Evolutionary conservation across 345 rosid species (phyloP), one percentile per base, ranked within the genome.

Genomic region (Odontarrhena argentea): DNA sequence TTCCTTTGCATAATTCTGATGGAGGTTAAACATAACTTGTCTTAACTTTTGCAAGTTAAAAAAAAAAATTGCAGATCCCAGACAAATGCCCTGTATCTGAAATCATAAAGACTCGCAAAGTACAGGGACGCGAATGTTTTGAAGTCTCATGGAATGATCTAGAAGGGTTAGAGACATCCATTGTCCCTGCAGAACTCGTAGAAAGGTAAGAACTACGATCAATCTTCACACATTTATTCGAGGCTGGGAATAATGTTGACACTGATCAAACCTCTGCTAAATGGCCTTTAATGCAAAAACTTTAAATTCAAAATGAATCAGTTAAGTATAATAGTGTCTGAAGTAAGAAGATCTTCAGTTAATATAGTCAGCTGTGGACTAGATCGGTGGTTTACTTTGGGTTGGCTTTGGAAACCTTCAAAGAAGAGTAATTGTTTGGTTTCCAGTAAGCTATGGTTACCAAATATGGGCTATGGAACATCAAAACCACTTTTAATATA

Each of bases 171-270:
- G 70, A 78, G 72, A 78, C 86, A 36, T 84, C 92, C 25, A 75
- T 82, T 66, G 89, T 91, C 69, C 86, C 93, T 55, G 87, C 89
- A 37, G 91, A 88, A 83, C 92, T 88, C 44, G 47, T 91, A 47
- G 82, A 82, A 68, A 88, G 92, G 97, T 93, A 84, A 61, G 15
- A 34, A 25, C 41, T 38, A 1, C 55, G 13, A 54, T 13, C 10
- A 60, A 9, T 34, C 22, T 30, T 51, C 45, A 9, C n/a, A 22
- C 41, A 40, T 34, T 47, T 10, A 34, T 22, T 45, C 36, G 57
- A 48, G 28, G 5, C 55, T 55, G 69, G 3, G 22, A 7, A 40
- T 40, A 40, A 12, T 10, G 34, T 40, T 71, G 58, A 41, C 2
- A 37, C 9, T 38, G 70, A 46, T 37, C 50, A 64, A 37, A n/a